These are phyloP conservation scores for Nemania sp. DNA, from an alignment of 2,329 filamentous ascomycete genomes.

Conservation along the genomic window DNA sequence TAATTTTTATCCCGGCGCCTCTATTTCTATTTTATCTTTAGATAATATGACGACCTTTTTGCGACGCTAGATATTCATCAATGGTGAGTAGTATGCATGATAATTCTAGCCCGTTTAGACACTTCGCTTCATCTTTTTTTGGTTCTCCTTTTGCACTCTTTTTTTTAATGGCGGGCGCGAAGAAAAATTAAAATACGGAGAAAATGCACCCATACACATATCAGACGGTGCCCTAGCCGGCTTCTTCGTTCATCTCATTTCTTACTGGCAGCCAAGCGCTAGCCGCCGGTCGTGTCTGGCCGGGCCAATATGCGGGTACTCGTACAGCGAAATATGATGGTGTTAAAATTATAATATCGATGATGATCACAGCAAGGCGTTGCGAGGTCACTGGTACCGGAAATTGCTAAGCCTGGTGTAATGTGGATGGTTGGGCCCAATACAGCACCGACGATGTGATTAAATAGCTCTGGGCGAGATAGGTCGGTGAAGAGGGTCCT, in stretches of 20 bases:
- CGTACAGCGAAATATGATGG: neutral
- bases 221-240: neutral
- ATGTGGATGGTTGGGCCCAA: no score
- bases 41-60: neutral
- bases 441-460: no score
- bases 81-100: no score
- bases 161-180: no score
- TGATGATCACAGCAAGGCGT: neutral
- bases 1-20: neutral
- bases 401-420: no score
- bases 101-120: no score
- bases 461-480: no score
- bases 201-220: neutral
- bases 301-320: no score
- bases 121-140: no score
- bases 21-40: neutral
- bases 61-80: neutral
- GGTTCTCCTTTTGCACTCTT: no score
- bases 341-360: neutral
- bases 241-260: neutral
- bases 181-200: neutral
- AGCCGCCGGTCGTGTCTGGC: neutral
- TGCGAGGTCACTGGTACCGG: neutral
- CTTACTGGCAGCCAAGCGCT: neutral
- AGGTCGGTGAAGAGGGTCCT: no score